These are phyloP conservation scores for Gentiana macrophylla DNA, from an alignment of 257 asterid genomes.

Conservation along the genomic window DNA sequence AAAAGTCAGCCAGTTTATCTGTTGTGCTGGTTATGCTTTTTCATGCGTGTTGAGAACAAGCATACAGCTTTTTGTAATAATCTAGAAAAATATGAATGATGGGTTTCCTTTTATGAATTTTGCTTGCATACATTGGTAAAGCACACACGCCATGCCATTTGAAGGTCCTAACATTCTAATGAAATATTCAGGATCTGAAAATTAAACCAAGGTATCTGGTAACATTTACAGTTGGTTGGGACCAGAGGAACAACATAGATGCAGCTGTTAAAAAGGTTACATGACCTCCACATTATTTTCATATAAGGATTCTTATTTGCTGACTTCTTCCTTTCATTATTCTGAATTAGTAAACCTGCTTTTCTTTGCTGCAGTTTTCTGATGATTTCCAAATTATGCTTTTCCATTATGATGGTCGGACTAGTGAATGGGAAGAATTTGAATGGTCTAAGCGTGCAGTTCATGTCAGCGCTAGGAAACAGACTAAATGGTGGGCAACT, in stretches of 20 bases:
- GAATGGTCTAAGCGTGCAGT: conserved; percentile 92
- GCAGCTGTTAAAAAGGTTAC: conserved; percentile 85
- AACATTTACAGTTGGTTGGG: conserved; percentile 87
- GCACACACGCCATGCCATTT: too few species aligned
- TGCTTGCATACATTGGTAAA: too few species aligned
- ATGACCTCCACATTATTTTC: conserved; percentile 7
- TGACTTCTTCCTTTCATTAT: too few species aligned
- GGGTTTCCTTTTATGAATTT: too few species aligned
- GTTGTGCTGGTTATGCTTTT: too few species aligned
- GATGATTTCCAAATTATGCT: conserved; percentile 93
- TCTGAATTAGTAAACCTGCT: neutral
- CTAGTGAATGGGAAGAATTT: conserved; percentile 95
- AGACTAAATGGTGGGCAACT: conserved; percentile 78
- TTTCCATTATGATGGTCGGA: conserved; percentile 91
- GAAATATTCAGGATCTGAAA: conserved; percentile 70
- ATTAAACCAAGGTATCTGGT: conserved; percentile 85
- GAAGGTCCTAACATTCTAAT: neutral
- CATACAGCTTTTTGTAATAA: too few species aligned
- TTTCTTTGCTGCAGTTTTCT: conserved; percentile 48
- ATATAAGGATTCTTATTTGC: too few species aligned
- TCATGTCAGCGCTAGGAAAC: conserved; percentile 84
- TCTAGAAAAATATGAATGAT: too few species aligned
- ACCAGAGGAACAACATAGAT: conserved; percentile 61
- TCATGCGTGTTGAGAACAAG: too few species aligned
- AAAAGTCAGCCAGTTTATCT: too few species aligned